Base-by-base conservation (phyloP, 768 basidiomycete species). In the Inosperma sp. region DNA sequence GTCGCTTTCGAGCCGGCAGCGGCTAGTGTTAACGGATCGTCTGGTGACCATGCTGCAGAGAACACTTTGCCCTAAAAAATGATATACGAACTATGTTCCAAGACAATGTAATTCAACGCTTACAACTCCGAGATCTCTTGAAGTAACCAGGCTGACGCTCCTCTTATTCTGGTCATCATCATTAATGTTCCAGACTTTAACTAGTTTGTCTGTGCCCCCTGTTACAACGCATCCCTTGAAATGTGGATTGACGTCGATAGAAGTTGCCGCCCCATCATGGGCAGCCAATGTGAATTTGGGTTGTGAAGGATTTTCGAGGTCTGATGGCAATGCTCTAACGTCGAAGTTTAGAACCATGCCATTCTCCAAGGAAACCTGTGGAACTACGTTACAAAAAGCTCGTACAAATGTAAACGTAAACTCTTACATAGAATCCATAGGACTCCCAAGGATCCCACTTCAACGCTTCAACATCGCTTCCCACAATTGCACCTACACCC, bases 381-480 rank as follows among this genome's bases (percentile, higher is more conserved):
- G 33, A 42, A 49, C 10, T 17, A 34, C 35, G 14, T 25, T 43
- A 19, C 41, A 23, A 22, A 13, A 22, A 26, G n/a, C n/a, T n/a
- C 9, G 16, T 27, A 16, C 2, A 21, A 34, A 14, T 13, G 10
- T n/a, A 39, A 41, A 48, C 30, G 7, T 52, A 35, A 47, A 43
- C 26, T 67, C 87, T 55, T 56, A 93, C 93, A 62, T 90, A 96
- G 72, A 96, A 95, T 2, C 80, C 80, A 55, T 84, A 80, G 5
- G 77, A 76, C 48, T 95, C 89, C 89, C 91, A 96, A 43, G 93
- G 94, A 68, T 99, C 95, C 95, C 96, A 99, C 56, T 84, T 72
- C 33, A 97, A 68, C 31, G 88, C 88, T 68, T 99, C 96, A 14
- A 98, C 93, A 66, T 98, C 96, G 51, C 90, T 86, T 2, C 87